Base-by-base conservation (phyloP, 495 filamentous ascomycete genomes). In the Penicillium bovifimosum region DNA sequence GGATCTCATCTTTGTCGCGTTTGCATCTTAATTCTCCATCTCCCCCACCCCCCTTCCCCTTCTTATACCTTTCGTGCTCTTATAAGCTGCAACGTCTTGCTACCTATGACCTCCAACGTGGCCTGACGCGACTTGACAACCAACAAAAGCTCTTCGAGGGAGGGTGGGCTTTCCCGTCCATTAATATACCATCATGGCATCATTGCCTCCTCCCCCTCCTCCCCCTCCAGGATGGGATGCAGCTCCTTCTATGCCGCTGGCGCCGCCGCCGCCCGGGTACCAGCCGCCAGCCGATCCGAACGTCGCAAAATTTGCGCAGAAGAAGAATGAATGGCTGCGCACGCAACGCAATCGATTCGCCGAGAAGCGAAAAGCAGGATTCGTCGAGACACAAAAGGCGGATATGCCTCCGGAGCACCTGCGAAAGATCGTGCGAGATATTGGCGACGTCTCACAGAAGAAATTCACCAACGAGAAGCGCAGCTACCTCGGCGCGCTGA, bases 381-480 rank as follows among this genome's bases (percentile, higher is more conserved):
- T 95, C 57, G 88, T 97, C 6, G 92, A 97, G 69, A 96, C 91
- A 17, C 91, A 97, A 67, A 99, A 99, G 78, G 90, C 90, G 7
- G 95, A 99, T 64, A 96, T 99, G 91, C 95, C 95, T 0, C 90
- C 92, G 4, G 92, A 97, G 75, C 95, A 99, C 83, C 67, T 97
- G 63, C 89, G 95, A 54, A 99, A 99, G 76, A 96, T 96, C 55
- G 90, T 99, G 43, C 90, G 86, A 71, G 95, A 99, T 71, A 97
- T 99, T 64, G 95, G 95, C 55, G 95, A 99, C 77, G 93, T 99
- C 38, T 96, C 91, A 41, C 95, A 99, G 72, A 96, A 96, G 75
- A 99, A 97, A 70, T 97, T 96, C 76, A 96, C 88, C 63, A 96
- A 86, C 64, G 95, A 99, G 76, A 99, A 99, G 78, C 85, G 95